Percentiles rank a stretch among this genome's conserved stretches.
Evolutionary conservation across 495 filamentous ascomycete genomes (phyloP).

Genomic region (Penicillium canariense): DNA sequence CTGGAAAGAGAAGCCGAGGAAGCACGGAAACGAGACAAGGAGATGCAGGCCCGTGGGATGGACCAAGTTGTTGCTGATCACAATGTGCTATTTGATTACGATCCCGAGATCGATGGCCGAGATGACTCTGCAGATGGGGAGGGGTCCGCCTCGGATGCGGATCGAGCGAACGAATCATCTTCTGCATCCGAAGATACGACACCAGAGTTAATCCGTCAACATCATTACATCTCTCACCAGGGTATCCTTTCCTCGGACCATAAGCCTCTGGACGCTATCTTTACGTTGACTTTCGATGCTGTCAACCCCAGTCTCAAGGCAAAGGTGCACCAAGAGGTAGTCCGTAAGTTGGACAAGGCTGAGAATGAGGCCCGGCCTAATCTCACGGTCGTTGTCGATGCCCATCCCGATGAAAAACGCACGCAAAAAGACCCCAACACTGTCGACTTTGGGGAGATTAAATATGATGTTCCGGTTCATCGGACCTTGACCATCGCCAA

Average conservation of each 20-base stretch:
- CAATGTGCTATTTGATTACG: constrained; percentile 84
- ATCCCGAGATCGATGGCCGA: constrained; percentile 70
- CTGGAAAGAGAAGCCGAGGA: constrained; percentile 62
- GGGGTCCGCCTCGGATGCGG: constrained; percentile 50
- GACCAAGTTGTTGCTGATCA: constrained; percentile 76
- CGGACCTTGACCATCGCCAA: constrained; percentile 83
- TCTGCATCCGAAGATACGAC: constrained; percentile 13
- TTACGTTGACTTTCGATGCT: constrained; percentile 77
- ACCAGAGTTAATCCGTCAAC: constrained; percentile 56
- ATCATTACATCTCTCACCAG: constrained; percentile 85
- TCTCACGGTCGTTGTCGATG: constrained; percentile 81
- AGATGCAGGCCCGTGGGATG: constrained; percentile 78
- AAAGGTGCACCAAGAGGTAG: constrained; percentile 82
- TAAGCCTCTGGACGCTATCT: constrained; percentile 82
- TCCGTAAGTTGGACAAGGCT: constrained; percentile 79
- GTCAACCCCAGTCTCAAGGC: constrained; percentile 80
- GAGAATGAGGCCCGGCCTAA: constrained; percentile 89
- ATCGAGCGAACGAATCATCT: constrained; percentile 19
- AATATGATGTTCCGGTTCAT: constrained; percentile 61
- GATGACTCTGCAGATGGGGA: constrained; percentile 51
- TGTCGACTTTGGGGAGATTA: constrained; percentile 73
- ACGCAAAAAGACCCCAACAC: constrained; percentile 48
- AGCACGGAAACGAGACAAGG: constrained; percentile 69
- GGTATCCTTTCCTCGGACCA: constrained; percentile 90
- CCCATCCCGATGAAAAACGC: constrained; percentile 32